These are phyloP conservation scores for Jamesozyma gamospora DNA, from an alignment of 805 yeast species.

Conservation along the genomic window DNA sequence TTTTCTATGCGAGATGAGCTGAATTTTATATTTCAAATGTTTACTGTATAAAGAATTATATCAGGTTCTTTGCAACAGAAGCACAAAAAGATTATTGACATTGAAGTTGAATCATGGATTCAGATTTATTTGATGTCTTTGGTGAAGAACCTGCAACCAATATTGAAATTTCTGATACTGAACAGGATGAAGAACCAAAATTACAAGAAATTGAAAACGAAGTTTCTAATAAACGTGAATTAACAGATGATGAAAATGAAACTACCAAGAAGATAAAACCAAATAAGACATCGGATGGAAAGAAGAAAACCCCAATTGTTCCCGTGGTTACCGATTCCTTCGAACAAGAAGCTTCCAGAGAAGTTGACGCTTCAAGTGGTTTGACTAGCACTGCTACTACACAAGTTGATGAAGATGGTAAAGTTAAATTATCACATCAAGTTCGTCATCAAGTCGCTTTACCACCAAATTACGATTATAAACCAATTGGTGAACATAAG, in stretches of 20 bases:
- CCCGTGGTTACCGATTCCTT: slow-evolving; percentile 81
- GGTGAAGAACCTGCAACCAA: slow-evolving; percentile 20
- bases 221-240: slow-evolving; percentile 12
- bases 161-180: slow-evolving; percentile 10
- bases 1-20: slow-evolving; percentile 1
- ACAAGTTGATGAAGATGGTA: slow-evolving; percentile 35
- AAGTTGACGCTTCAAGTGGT: slow-evolving; percentile 76
- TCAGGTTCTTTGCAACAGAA: no score
- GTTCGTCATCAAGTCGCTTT: slow-evolving; percentile 96
- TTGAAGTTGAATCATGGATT: slow-evolving; percentile 4
- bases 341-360: slow-evolving; percentile 83
- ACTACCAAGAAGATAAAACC: slow-evolving; percentile 6
- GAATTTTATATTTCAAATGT: no score
- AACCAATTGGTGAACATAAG: slow-evolving; percentile 81
- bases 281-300: slow-evolving; percentile 26
- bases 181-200: slow-evolving; percentile 3
- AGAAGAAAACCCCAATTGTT: slow-evolving; percentile 38
- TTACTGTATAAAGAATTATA: no score
- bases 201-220: slow-evolving; percentile 1
- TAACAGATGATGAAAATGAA: slow-evolving; percentile 11
- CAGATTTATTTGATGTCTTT: slow-evolving; percentile 28
- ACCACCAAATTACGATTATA: slow-evolving; percentile 83
- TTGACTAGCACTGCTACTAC: slow-evolving; percentile 37
- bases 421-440: slow-evolving; percentile 74
- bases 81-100: no score